Percentiles rank a stretch among this genome's conserved stretches.
Conservation (phyloP, 2,329 filamentous ascomycete species). For the Cladosporium sp. region DNA sequence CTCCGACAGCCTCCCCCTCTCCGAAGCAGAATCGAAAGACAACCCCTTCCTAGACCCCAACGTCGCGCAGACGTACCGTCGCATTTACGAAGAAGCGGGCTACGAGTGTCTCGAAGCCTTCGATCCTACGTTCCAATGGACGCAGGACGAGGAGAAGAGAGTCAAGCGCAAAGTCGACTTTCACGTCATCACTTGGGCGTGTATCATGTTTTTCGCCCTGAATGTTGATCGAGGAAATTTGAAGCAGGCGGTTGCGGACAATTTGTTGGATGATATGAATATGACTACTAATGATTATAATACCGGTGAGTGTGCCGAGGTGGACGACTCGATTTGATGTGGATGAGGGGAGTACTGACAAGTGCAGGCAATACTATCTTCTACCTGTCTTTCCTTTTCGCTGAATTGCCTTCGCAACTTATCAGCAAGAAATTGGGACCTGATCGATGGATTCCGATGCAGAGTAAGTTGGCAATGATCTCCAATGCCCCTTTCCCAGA, state of each 20-base stretch:
- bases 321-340: slow-evolving; percentile 9
- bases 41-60: slow-evolving; percentile 46
- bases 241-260: slow-evolving; percentile 25
- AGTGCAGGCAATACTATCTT: slow-evolving; percentile 23
- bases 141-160: slow-evolving; percentile 38
- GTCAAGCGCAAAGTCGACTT: slow-evolving; percentile 25
- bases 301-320: slow-evolving; percentile 15
- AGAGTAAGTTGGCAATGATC: slow-evolving; percentile 17
- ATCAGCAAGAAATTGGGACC: slow-evolving; percentile 44
- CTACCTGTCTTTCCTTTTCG: slow-evolving; percentile 26
- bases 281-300: slow-evolving; percentile 31
- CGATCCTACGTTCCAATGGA: slow-evolving; percentile 44
- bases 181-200: slow-evolving; percentile 23
- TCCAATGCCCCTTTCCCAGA: too few relatives aligned
- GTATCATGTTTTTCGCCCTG: slow-evolving; percentile 20
- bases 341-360: slow-evolving; percentile 17
- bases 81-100: slow-evolving; percentile 50
- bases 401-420: slow-evolving; percentile 44
- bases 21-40: slow-evolving; percentile 3
- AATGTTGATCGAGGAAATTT: slow-evolving; percentile 28
- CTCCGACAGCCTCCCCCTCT: slow-evolving; percentile 3
- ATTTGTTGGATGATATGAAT: slow-evolving; percentile 24
- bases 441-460: slow-evolving; percentile 41
- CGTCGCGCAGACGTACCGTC: slow-evolving; percentile 49
- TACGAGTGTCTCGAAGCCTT: slow-evolving; percentile 48